Conservation (phyloP, 1,284 basidiomycete species). For the Bjerkandera adusta region DNA sequence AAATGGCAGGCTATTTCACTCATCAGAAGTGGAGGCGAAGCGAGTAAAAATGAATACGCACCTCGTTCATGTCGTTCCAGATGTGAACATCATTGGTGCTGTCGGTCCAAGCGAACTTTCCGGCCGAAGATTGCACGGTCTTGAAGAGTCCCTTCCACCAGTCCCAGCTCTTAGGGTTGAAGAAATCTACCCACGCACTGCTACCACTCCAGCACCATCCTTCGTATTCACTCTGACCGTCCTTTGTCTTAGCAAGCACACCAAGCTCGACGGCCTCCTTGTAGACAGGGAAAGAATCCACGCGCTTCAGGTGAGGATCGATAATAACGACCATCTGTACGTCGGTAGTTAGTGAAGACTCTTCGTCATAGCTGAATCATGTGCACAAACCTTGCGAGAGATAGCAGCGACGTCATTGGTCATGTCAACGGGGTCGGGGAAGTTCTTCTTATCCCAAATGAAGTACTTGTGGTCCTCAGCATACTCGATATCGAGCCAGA, state of each 20-base stretch:
- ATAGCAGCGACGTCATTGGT: conserved; percentile 82
- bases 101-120: conserved; percentile 68
- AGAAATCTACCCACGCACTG: conserved; percentile 96
- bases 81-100: conserved; percentile 84
- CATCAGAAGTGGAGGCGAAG: neutral
- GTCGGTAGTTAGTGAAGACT: conserved; percentile 1
- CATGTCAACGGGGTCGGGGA: conserved; percentile 96
- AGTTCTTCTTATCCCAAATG: conserved; percentile 91
- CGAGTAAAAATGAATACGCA: neutral
- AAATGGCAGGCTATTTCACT: conserved; percentile 82
- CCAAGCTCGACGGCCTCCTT: conserved; percentile 79
- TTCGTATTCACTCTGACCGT: conserved; percentile 85
- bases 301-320: conserved; percentile 94
- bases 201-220: conserved; percentile 99
- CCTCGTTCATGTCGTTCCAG: conserved; percentile 99
- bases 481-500: conserved; percentile 99
- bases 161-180: conserved; percentile 87
- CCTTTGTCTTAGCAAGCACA: conserved; percentile 80
- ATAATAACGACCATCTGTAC: conserved; percentile 93
- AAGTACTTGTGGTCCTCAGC: conserved; percentile 95
- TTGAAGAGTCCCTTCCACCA: conserved; percentile 92
- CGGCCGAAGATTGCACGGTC: conserved; percentile 43
- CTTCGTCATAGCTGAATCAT: neutral
- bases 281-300: conserved; percentile 81
- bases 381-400: conserved; percentile 77